A percentile compares a stretch with the other conserved stretches of the same genome.
These are phyloP conservation scores for Pichia sp. DNA, from an alignment of 1,139 yeast genomes.

Conservation along the genomic window DNA sequence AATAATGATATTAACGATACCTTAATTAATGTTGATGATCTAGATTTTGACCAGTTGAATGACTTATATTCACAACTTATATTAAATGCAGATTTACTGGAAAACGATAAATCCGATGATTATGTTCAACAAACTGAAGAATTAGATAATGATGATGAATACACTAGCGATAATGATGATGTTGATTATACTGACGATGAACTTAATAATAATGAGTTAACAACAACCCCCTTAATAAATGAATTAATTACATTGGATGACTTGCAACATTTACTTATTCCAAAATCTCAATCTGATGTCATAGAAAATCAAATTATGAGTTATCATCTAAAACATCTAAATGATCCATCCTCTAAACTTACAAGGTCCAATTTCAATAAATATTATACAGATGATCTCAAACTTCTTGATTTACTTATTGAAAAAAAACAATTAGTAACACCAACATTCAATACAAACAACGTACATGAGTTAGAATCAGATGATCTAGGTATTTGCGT, in stretches of 20 bases:
- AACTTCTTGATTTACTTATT: constrained; percentile 27
- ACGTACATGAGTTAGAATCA: not conserved
- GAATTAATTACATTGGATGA: constrained; percentile 34
- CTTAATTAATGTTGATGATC: constrained; percentile 25
- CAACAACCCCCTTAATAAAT: constrained; percentile 5
- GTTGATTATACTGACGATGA: not conserved
- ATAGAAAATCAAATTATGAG: constrained; percentile 29
- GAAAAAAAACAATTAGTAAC: constrained; percentile 14
- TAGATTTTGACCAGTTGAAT: constrained; percentile 25
- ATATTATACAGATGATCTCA: constrained; percentile 21
- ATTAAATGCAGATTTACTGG: constrained; percentile 31
- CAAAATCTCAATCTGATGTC: constrained; percentile 2
- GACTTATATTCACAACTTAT: constrained; percentile 28
- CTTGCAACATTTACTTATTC: constrained; percentile 18
- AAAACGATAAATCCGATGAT: constrained; percentile 35
- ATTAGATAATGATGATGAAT: constrained; percentile 1
- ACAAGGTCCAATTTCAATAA: constrained; percentile 40
- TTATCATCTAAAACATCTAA: constrained; percentile 30
- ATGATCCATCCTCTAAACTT: constrained; percentile 21
- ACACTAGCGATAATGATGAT: constrained; percentile 1
- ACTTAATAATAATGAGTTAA: not conserved
- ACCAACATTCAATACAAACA: not conserved
- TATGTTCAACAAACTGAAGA: not conserved
- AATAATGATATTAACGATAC: not conserved
- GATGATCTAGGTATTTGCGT: constrained; percentile 49